Conservation (phyloP, 345 rosid species). For the Lagerstroemia speciosa region DNA sequence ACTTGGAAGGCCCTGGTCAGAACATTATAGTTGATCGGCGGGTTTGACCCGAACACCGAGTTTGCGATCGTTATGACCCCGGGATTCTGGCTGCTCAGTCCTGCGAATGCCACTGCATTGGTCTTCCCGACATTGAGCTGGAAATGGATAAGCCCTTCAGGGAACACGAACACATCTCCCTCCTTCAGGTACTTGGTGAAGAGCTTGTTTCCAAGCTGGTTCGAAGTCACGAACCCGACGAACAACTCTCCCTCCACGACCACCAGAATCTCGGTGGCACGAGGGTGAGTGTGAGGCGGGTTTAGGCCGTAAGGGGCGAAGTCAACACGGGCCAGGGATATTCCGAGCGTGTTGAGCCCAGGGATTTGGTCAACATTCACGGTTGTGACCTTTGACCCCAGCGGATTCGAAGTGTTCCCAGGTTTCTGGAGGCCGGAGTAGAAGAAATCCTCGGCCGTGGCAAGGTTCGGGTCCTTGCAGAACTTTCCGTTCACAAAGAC, state of each 20-base stretch:
- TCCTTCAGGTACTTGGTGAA: constrained; percentile 14
- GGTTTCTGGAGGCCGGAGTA: background rate
- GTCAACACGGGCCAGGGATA: constrained; percentile 21
- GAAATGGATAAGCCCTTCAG: constrained; percentile 28
- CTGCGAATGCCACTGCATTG: constrained; percentile 22
- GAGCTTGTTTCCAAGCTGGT: constrained; percentile 14
- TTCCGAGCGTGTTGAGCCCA: constrained; percentile 23
- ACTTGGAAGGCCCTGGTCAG: constrained; percentile 35
- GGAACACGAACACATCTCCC: constrained; percentile 30
- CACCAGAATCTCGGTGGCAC: constrained; percentile 31
- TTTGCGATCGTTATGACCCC: constrained; percentile 23
- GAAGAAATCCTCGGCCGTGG: too few species aligned
- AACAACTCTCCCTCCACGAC: constrained; percentile 21
- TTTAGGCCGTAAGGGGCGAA: constrained; percentile 21
- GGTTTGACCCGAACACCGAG: constrained; percentile 13
- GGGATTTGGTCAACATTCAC: constrained; percentile 9
- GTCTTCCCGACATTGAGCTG: constrained; percentile 25
- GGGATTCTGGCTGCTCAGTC: constrained; percentile 22
- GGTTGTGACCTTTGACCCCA: constrained; percentile 15
- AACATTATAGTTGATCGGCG: constrained; percentile 9
- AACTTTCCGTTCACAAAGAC: constrained; percentile 33
- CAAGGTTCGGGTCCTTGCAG: constrained; percentile 21
- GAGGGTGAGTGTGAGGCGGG: constrained; percentile 38
- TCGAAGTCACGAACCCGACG: constrained; percentile 30
- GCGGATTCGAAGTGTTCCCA: constrained; percentile 9